phyloP scores from a whole-genome alignment of 2,329 filamentous ascomycete species.

The Sphaerulina populicola region DNA sequence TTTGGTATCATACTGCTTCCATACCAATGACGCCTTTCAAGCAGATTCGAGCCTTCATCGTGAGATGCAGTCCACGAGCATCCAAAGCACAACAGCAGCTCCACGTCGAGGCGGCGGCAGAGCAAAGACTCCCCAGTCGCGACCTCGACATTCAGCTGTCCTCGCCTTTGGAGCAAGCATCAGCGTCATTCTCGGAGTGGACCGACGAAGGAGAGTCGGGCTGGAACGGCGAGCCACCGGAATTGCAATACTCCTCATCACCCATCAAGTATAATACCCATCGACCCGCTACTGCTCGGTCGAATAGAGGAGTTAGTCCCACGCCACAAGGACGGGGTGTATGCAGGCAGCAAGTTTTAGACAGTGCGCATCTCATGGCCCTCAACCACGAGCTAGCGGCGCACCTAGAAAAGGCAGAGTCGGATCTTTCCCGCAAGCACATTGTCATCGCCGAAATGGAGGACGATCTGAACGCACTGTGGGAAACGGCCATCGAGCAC shows the following conservation, averaged over 20 bases:
- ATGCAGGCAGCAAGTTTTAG: neutral
- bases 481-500: neutral
- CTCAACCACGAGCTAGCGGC: neutral
- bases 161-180: neutral
- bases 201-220: neutral
- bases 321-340: neutral
- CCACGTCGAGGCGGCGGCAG: neutral
- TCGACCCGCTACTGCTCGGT: neutral
- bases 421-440: constrained; percentile 1
- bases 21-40: neutral
- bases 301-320: neutral
- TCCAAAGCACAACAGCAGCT: neutral
- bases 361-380: neutral
- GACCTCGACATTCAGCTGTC: neutral
- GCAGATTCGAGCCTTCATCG: neutral
- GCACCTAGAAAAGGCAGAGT: neutral
- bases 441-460: neutral
- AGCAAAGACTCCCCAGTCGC: neutral
- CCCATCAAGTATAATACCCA: neutral
- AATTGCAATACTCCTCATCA: neutral
- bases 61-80: neutral
- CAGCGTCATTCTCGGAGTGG: neutral
- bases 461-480: neutral
- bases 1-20: too few relatives aligned
- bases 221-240: neutral